Base-by-base conservation (phyloP, 306 rosid species). In the Rosa rugosa region DNA sequence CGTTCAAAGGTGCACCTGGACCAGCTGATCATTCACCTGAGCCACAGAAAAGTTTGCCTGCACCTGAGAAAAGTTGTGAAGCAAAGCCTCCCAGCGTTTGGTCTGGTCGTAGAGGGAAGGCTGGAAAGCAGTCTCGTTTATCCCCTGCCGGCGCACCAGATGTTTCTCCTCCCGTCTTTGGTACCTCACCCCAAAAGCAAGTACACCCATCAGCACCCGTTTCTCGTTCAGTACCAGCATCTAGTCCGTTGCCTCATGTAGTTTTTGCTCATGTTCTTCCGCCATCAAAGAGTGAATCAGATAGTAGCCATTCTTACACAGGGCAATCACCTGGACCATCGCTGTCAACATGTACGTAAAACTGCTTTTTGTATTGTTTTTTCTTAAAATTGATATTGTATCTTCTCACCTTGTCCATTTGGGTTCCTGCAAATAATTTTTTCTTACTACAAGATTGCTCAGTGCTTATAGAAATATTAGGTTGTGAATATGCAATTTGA, bases 161-260 rank as follows among this genome's bases (percentile, higher is more conserved):
- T 78, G 69, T 42, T 49, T 78, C 71, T 76, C 87, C 87, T 34
- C 85, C 78, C 46, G 14, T 75, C 53, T 79, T 79, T 78, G 83
- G 87, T 50, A 73, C 89, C 57, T 80, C 91, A 2, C 97, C 96
- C 50, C 88, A 75, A 74, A 83, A 66, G 36, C 85, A 77, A 34
- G 82, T 75, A 59, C 86, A 76, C 75, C 85, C 85, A 20, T 87
- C 91, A 1, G 64, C 85, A n/a, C 88, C 83, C 34, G 60, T 56
- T 47, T 80, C 87, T 75, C 81, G 81, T 86, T 71, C 88, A 31
- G 83, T 80, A 70, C 93, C 94, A 38, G 90, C 88, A 40, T 86
- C 87, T 73, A 84, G 93, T 85, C 97, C 98, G 59, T 83, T 88
- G 81, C 96, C 94, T 51, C 88, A 80, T 79, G 97, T 92, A 40